A percentile compares a stretch with the other conserved stretches of the same genome.
Evolutionary conservation across 148 eudicot genomes (phyloP).

Genomic region (Gaultheria prostrata): DNA sequence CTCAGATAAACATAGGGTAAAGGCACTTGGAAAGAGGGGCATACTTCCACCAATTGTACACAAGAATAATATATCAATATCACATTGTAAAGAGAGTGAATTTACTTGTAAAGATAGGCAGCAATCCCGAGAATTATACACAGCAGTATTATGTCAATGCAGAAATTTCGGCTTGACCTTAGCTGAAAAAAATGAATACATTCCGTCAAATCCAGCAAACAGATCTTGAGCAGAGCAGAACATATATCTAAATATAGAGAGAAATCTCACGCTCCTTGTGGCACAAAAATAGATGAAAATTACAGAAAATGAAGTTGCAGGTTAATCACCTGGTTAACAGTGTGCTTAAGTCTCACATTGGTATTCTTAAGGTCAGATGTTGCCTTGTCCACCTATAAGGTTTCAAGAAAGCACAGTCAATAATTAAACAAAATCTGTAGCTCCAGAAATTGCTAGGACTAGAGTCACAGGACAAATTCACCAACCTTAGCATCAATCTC

Average conservation of each 20-base stretch:
- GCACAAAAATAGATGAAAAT: conserved; percentile 1
- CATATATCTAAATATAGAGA: neutral
- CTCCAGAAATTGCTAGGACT: neutral
- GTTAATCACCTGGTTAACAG: conserved; percentile 74
- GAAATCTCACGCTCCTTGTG: neutral
- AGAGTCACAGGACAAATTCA: conserved; percentile 8
- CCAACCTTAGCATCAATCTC: conserved; percentile 93
- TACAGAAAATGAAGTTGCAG: conserved; percentile 1
- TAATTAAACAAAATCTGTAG: neutral
- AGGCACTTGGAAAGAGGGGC: neutral
- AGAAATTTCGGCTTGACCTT: conserved; percentile 96
- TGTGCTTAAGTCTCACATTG: conserved; percentile 93
- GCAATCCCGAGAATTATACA: conserved; percentile 96
- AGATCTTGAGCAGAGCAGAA: conserved; percentile 7
- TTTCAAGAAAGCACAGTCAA: conserved; percentile 5
- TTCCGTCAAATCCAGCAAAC: conserved; percentile 10
- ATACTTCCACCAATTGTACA: neutral
- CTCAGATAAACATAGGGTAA: neutral
- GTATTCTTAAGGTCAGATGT: conserved; percentile 92
- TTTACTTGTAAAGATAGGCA: conserved; percentile 97
- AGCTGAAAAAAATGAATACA: conserved; percentile 45
- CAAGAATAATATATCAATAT: neutral
- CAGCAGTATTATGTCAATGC: conserved; percentile 84
- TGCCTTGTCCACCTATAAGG: conserved; percentile 80
- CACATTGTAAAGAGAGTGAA: neutral